phyloP scores from a whole-genome alignment of 768 basidiomycete species.

The Macrolepiota dolichaula region DNA sequence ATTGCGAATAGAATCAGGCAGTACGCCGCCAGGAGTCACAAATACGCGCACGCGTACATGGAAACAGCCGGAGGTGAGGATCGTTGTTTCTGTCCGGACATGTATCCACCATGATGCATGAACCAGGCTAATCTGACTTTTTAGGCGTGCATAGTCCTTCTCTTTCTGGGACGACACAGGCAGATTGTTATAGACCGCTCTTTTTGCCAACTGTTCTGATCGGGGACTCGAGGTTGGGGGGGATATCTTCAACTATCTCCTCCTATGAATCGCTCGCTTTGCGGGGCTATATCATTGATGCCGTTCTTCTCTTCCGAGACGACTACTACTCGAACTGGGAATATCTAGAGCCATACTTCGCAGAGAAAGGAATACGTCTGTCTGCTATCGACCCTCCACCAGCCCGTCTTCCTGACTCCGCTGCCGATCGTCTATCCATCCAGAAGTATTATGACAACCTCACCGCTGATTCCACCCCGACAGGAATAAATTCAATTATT shows the following conservation, averaged over 20 bases:
- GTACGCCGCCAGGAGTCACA: slow-evolving; percentile 35
- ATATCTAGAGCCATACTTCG: slow-evolving; percentile 79
- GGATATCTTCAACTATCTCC: slow-evolving; percentile 88
- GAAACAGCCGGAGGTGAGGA: slow-evolving; percentile 93
- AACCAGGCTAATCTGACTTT: not conserved
- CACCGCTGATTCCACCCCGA: slow-evolving; percentile 27
- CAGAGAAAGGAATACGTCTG: slow-evolving; percentile 61
- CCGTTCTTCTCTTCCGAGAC: slow-evolving; percentile 80
- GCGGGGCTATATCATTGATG: slow-evolving; percentile 88
- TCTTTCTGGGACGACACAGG: slow-evolving; percentile 77
- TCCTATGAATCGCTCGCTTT: slow-evolving; percentile 88
- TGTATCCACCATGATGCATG: not conserved
- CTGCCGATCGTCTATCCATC: slow-evolving; percentile 48
- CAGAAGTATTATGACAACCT: slow-evolving; percentile 71
- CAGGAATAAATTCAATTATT: slow-evolving; percentile 45
- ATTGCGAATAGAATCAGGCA: slow-evolving; percentile 59
- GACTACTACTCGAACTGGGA: slow-evolving; percentile 85
- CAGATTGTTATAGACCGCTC: slow-evolving; percentile 81
- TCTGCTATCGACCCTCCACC: slow-evolving; percentile 59
- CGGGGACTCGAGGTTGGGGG: slow-evolving; percentile 87
- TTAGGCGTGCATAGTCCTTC: slow-evolving; percentile 91
- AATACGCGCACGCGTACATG: slow-evolving; percentile 65
- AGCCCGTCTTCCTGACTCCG: slow-evolving; percentile 33
- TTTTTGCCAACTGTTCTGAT: slow-evolving; percentile 86
- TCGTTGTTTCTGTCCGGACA: slow-evolving; percentile 7